phyloP scores from a whole-genome alignment of 202 grass and related monocot genomes.

The Zizania palustris region DNA sequence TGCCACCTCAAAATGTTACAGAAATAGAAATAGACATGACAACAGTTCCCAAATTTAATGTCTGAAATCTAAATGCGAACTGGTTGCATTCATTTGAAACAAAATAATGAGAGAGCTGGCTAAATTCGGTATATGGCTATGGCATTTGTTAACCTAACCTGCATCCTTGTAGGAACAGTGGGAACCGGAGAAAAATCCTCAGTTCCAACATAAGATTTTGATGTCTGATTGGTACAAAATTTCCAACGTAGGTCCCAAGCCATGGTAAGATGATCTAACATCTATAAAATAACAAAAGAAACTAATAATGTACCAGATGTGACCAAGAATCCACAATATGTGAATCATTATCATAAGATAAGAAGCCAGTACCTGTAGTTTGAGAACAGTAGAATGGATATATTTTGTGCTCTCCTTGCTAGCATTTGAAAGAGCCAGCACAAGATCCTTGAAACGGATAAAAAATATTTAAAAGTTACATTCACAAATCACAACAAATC shows the following conservation, averaged over 20 bases:
- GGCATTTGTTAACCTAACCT: conserved; percentile 57
- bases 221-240: conserved; percentile 43
- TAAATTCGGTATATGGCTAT: not conserved
- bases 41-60: conserved; percentile 3
- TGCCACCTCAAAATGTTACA: not conserved
- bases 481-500: conserved; percentile 15
- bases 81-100: not conserved
- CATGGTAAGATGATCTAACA: conserved; percentile 87
- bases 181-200: conserved; percentile 51
- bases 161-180: conserved; percentile 56
- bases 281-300: conserved; percentile 53
- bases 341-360: conserved; percentile 27
- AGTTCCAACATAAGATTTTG: conserved; percentile 36
- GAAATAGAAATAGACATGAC: conserved; percentile 3
- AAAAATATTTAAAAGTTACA: conserved; percentile 38
- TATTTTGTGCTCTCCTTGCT: conserved; percentile 93
- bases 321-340: conserved; percentile 27
- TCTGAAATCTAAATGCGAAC: conserved; percentile 4
- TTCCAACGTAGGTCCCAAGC: conserved; percentile 85
- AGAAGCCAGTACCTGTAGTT: conserved; percentile 67
- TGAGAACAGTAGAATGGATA: conserved; percentile 83
- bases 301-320: conserved; percentile 26
- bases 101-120: conserved; percentile 17
- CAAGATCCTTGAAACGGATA: conserved; percentile 61
- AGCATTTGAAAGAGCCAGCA: conserved; percentile 77